A percentile compares a stretch with the other conserved stretches of the same genome.
Evolutionary conservation across 2,329 filamentous ascomycete genomes (phyloP).

Genomic region (Diaporthe ilicicola): DNA sequence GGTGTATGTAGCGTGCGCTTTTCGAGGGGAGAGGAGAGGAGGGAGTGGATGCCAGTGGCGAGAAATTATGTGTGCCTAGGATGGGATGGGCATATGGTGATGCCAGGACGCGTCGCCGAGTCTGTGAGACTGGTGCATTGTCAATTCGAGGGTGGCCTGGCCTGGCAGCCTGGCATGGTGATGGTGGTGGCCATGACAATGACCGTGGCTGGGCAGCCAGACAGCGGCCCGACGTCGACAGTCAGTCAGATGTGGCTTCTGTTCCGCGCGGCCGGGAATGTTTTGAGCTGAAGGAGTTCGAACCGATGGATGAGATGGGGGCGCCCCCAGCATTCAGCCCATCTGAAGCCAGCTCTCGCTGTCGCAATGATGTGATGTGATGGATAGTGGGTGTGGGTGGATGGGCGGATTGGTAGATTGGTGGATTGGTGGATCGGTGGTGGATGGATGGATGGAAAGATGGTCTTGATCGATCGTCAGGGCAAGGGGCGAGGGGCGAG

Average conservation of each 20-base stretch:
- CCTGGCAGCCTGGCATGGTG: too few relatives aligned
- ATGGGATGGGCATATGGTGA: neutral
- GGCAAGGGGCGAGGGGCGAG: neutral
- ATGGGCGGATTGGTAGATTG: too few relatives aligned
- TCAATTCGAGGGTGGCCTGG: neutral
- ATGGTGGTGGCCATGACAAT: neutral
- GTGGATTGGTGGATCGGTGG: too few relatives aligned
- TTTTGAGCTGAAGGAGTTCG: neutral
- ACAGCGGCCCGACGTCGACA: neutral
- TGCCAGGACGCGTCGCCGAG: neutral
- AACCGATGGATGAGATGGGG: too few relatives aligned
- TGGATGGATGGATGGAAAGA: too few relatives aligned
- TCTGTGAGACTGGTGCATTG: neutral
- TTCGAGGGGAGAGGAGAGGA: neutral
- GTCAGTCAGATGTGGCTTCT: conserved; percentile 13
- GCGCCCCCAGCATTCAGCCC: neutral
- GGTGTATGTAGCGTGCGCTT: neutral
- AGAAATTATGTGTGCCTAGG: too few relatives aligned
- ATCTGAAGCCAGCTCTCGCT: neutral
- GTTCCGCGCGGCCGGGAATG: conserved; percentile 2
- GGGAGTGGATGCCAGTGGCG: neutral
- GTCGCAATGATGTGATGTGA: conserved; percentile 12
- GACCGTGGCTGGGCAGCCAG: neutral
- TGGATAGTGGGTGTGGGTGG: neutral
- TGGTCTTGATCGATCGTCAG: conserved; percentile 9